Evolutionary conservation across 2,329 filamentous ascomycete genomes (phyloP).

Genomic region (Parastagonospora avenae): DNA sequence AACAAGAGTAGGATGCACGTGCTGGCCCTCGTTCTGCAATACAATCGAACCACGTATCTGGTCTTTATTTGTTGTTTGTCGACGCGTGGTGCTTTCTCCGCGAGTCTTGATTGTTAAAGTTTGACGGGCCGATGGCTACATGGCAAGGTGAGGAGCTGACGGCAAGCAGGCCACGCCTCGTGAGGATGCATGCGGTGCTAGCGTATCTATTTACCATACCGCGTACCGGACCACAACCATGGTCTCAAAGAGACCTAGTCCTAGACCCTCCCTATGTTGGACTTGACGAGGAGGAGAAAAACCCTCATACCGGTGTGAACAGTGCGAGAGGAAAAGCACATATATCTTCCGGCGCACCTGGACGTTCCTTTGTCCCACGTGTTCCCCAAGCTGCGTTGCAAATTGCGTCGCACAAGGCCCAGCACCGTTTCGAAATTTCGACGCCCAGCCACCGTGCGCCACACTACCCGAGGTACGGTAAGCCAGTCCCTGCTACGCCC

Average conservation of each 20-base stretch:
- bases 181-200: constrained; percentile 1
- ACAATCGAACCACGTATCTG: constrained; percentile 20
- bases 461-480: not conserved
- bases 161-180: constrained; percentile 15
- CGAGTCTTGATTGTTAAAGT: not conserved
- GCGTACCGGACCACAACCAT: not conserved
- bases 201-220: not conserved
- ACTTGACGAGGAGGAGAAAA: not conserved
- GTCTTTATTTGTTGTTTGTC: constrained; percentile 11
- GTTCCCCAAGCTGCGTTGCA: not conserved
- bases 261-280: too few species aligned
- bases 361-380: not conserved
- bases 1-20: constrained; percentile 10
- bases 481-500: too few species aligned
- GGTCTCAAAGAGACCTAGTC: not conserved
- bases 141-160: constrained; percentile 12
- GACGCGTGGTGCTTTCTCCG: constrained; percentile 2
- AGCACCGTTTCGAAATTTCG: too few species aligned
- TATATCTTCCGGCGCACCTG: not conserved
- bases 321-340: not conserved
- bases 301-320: not conserved
- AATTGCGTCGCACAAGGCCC: too few species aligned
- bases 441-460: not conserved
- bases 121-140: not conserved
- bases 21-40: constrained; percentile 12